A percentile compares a stretch with the other conserved stretches of the same genome.
Evolutionary conservation across 2,329 filamentous ascomycete species (phyloP).

Genomic region (Fusarium sp.): DNA sequence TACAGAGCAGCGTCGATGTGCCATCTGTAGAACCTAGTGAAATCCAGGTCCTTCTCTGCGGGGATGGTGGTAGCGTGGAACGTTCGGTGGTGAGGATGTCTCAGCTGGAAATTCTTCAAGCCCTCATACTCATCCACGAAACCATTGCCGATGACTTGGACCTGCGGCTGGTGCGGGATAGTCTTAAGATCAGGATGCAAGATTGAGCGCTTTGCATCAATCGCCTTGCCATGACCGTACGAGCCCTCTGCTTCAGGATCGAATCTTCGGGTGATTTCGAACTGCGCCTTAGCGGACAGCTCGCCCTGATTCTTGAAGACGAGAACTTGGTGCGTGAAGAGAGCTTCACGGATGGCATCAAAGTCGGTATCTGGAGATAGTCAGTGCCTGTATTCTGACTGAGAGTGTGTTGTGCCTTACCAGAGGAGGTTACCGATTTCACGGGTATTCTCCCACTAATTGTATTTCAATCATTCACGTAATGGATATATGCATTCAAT

Average conservation of each 20-base stretch:
- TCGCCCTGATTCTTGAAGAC: conserved; percentile 76
- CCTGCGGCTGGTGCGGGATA: conserved; percentile 80
- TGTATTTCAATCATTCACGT: conserved; percentile 18
- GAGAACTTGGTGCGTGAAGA: conserved; percentile 77
- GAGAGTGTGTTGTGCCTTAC: conserved; percentile 53
- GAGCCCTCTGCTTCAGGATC: conserved; percentile 72
- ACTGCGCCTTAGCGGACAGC: conserved; percentile 77
- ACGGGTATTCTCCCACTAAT: conserved; percentile 66
- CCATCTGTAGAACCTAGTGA: conserved; percentile 78
- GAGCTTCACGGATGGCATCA: conserved; percentile 69
- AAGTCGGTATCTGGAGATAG: conserved; percentile 70
- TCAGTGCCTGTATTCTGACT: conserved; percentile 32
- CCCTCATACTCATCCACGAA: conserved; percentile 77
- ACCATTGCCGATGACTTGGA: conserved; percentile 83
- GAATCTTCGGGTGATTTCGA: conserved; percentile 78
- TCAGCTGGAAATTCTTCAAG: conserved; percentile 73
- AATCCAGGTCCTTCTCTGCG: conserved; percentile 61
- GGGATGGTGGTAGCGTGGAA: conserved; percentile 78
- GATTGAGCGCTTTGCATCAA: conserved; percentile 73
- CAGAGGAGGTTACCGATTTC: conserved; percentile 71
- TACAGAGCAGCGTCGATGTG: conserved; percentile 85
- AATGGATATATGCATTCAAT: not conserved
- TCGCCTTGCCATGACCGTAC: conserved; percentile 82
- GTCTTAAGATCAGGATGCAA: conserved; percentile 85
- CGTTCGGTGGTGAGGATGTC: conserved; percentile 81